Base-by-base conservation (phyloP, 2,329 filamentous ascomycete genomes). In the Calonectria hongkongensis region DNA sequence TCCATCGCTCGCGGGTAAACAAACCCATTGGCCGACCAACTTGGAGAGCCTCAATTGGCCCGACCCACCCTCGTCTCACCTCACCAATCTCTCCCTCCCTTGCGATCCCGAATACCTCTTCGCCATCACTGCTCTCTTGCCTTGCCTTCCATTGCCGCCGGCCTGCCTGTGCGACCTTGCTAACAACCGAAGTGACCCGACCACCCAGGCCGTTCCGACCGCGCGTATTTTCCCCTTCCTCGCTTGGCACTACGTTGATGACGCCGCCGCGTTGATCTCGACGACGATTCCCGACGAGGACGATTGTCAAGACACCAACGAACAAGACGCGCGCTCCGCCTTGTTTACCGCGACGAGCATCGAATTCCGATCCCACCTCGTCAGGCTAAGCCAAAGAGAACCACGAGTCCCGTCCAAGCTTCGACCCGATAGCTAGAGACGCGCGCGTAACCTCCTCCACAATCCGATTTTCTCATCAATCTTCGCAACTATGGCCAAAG, bases 401-500 rank as follows among this genome's bases (percentile, higher is more conserved):
- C 70, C 21, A n/a, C 50, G 39, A 36, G 43, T 15, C 30, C 66
- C 45, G 27, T 25, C 64, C 58, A 73, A 51, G 66, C 68, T 48
- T 58, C 66, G 27, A 75, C 65, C 27, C 33, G 28, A 41, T 56
- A 47, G 67, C 58, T 41, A 25, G 63, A 74, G 66, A 77, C 75
- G 72, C 72, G 72, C 71, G 67, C 58, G 63, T 54, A 47, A 48
- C 47, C 21, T 66, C 36, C 66, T 66, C 36, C 66, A 54, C 39
- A 41, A 71, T 48, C 36, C 39, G 21, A 67, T 62, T 50, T 50
- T 63, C 47, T 28, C 43, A 28, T 50, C 64, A 60, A 70, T 71
- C 58, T 56, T 64, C 74, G 71, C 79, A 82, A 86, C 89, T 86
- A 86, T 95, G 95, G 94, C 95, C 94, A 50, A 84, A 13, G 90